Conservation (phyloP, 257 asterid species). For the Penstemon eatonii region DNA sequence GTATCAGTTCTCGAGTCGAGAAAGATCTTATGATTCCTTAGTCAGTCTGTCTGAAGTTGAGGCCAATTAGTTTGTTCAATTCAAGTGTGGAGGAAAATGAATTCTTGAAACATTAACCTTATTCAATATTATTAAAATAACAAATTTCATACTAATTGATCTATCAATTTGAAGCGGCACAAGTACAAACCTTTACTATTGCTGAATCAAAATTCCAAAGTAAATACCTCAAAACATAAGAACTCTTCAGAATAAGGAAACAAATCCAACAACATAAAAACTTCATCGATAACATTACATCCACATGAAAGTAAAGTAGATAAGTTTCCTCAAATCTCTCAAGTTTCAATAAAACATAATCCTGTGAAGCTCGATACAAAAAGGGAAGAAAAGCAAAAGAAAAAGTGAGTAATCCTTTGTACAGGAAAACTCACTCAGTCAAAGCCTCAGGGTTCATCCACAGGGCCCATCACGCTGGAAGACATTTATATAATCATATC, state of each 20-base stretch:
- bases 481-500: conserved; percentile 26
- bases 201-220: not conserved
- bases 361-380: conserved; percentile 7
- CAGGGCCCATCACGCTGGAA: conserved; percentile 45
- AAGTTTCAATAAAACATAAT: conserved; percentile 14
- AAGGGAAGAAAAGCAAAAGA: conserved; percentile 5
- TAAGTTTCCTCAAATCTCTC: conserved; percentile 8
- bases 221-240: not conserved
- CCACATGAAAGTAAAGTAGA: conserved; percentile 13
- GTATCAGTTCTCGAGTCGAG: too few species aligned
- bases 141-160: too few species aligned
- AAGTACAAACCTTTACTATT: not conserved
- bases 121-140: too few species aligned
- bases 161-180: too few species aligned
- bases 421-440: conserved; percentile 30
- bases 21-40: too few species aligned
- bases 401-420: conserved; percentile 22
- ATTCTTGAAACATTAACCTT: too few species aligned
- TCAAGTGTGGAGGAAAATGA: too few species aligned
- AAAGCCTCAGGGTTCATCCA: conserved; percentile 40
- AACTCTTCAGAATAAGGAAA: not conserved
- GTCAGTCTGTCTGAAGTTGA: too few species aligned
- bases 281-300: conserved; percentile 12
- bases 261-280: not conserved
- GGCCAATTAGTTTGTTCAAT: too few species aligned